Base-by-base conservation (phyloP, 352 stramenopile species). In the Achlya hypogyna region DNA sequence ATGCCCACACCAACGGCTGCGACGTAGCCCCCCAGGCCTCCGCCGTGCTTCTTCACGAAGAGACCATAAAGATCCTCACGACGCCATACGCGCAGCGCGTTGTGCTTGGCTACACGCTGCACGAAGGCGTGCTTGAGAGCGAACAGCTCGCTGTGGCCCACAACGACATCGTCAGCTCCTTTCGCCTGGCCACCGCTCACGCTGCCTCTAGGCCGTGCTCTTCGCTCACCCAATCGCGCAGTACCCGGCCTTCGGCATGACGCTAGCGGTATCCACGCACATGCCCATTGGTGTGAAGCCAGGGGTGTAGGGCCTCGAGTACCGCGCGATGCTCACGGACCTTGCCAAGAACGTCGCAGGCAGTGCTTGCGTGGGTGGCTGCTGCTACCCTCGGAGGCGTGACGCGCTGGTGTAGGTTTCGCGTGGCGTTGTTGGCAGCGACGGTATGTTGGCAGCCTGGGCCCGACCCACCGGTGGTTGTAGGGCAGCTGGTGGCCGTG, bases 221-320 rank as follows among this genome's bases (percentile, higher is more conserved):
- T 60, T 67, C 59, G 60, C 60, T n/a, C 60, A 67, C 42, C 60
- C 60, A 20, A 56, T 67, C 31, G 20, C 51, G 5, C 16, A 59
- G n/a, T 67, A 67, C 38, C 23, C 9, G 12, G 18, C n/a, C 9
- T 49, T 67, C n/a, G 42, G 60, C 29, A 49, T 67, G 38, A 56
- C 9, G 29, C 34, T 25, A 27, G 51, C 51, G 20, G 60, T 67
- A 58, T 16, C 23, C 25, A 52, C 23, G 12, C n/a, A 28, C 34
- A 20, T 12, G 18, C 53, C 49, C 25, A 22, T 65, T 2, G 29
- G 25, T 12, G n/a, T 42, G 10, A 42, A 25, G 40, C 3, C 52
- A 9, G 0, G 25, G 14, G 31, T 60, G 22, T 47, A 53, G 43
- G 43, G 28, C 1, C 40, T 67, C 8, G 51, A 67, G 42, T 67